Percentiles rank a stretch among this genome's conserved stretches.
phyloP scores from a whole-genome alignment of 495 filamentous ascomycete genomes.

The Trichoderma orchidacearum region DNA sequence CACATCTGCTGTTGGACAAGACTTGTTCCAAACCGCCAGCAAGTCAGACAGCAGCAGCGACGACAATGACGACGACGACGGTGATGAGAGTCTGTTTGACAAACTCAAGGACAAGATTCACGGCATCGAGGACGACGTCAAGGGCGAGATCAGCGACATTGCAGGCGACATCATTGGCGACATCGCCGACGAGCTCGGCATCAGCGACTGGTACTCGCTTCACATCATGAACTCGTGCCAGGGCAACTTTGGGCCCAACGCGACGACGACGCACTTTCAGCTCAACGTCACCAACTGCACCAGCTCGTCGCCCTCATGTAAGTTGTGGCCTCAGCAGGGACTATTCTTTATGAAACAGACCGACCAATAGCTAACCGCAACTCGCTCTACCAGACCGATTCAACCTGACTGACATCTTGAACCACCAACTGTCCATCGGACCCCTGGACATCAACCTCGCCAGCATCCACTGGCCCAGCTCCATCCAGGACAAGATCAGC shows the following conservation, averaged over 20 bases:
- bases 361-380: not conserved
- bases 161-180: slow-evolving; percentile 28
- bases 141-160: slow-evolving; percentile 16
- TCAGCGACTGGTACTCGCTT: slow-evolving; percentile 61
- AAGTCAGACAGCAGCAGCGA: not conserved
- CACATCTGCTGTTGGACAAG: slow-evolving; percentile 44
- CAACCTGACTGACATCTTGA: slow-evolving; percentile 43
- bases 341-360: not conserved
- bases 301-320: slow-evolving; percentile 37
- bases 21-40: slow-evolving; percentile 21
- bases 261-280: slow-evolving; percentile 26
- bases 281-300: slow-evolving; percentile 51
- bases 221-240: slow-evolving; percentile 59
- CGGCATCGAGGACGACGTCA: slow-evolving; percentile 21
- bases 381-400: slow-evolving; percentile 25
- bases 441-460: slow-evolving; percentile 33
- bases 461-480: slow-evolving; percentile 46
- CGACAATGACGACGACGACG: slow-evolving; percentile 6
- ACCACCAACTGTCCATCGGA: slow-evolving; percentile 35
- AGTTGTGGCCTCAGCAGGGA: slow-evolving; percentile 7
- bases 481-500: slow-evolving; percentile 46
- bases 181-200: slow-evolving; percentile 32
- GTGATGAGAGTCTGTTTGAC: slow-evolving; percentile 8
- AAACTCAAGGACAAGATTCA: slow-evolving; percentile 14
- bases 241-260: slow-evolving; percentile 43